Evolutionary conservation across 352 stramenopile genomes (phyloP).

Genomic region (Thalassiosira sp.): DNA sequence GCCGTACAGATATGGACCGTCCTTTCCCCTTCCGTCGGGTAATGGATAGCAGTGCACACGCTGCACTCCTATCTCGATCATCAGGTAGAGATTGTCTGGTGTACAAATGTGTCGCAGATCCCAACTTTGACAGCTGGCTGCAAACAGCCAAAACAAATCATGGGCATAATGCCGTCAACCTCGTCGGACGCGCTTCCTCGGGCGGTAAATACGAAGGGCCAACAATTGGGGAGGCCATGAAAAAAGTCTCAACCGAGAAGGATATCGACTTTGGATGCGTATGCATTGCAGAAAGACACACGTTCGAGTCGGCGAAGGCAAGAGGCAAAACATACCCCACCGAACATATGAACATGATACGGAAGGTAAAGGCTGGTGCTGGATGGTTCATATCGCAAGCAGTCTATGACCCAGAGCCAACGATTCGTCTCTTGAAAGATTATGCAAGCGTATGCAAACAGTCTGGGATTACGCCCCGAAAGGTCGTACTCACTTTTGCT

Average conservation of each 20-base stretch:
- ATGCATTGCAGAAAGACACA: slow-evolving; percentile 76
- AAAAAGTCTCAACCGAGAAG: slow-evolving; percentile 21
- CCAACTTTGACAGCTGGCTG: slow-evolving; percentile 64
- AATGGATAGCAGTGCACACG: slow-evolving; percentile 60
- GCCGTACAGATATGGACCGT: slow-evolving; percentile 45
- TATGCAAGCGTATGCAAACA: slow-evolving; percentile 65
- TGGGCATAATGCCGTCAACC: slow-evolving; percentile 59
- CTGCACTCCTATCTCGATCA: slow-evolving; percentile 44
- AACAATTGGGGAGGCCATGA: slow-evolving; percentile 57
- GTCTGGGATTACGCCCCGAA: slow-evolving; percentile 52
- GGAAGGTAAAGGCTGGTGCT: slow-evolving; percentile 66
- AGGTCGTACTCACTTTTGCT: slow-evolving; percentile 76
- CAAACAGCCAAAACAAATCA: slow-evolving; percentile 38
- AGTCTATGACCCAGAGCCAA: slow-evolving; percentile 65
- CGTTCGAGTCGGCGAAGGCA: slow-evolving; percentile 51
- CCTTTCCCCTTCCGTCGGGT: slow-evolving; percentile 74
- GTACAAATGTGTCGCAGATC: slow-evolving; percentile 75
- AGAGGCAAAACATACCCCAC: slow-evolving; percentile 47
- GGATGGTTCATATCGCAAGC: slow-evolving; percentile 78
- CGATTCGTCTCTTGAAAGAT: slow-evolving; percentile 67
- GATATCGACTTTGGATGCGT: slow-evolving; percentile 72
- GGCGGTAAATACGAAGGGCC: slow-evolving; percentile 46
- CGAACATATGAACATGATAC: slow-evolving; percentile 73
- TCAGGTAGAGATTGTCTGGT: slow-evolving; percentile 59
- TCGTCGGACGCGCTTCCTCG: slow-evolving; percentile 59